Evolutionary conservation across 2,329 filamentous ascomycete genomes (phyloP), one percentile per base, ranked within the genome.

Genomic region (Cladosporium cucumerinum): DNA sequence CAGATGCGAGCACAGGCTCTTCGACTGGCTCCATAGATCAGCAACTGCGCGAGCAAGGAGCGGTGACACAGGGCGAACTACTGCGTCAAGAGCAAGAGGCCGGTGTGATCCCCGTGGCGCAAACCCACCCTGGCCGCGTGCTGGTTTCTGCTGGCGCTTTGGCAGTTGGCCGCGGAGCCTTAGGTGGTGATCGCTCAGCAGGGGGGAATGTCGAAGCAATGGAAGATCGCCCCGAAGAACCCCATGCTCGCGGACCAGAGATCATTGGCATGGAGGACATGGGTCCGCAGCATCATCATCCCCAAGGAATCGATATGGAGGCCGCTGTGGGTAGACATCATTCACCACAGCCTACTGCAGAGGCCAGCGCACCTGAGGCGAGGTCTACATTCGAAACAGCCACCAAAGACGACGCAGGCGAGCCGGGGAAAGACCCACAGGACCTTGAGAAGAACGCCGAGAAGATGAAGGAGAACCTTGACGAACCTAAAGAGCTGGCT

Each of bases 251-350:
- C 48, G 94, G 94, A 0, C 95, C 95, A 0, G 87, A 92, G 32
- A 85, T 92, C 70, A 90, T 98, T 59, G 94, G 93, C 5, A 87
- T 93, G 66, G 88, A 91, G 70, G 95, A 99, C 74, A 90, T 92
- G 69, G 95, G 95, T 0, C 88, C 91, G 11, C 93, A 83, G 91
- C 62, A 79, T 75, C 18, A 80, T 76, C 48, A 74, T 16, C 48
- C 71, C 1, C 71, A 68, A 1, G 61, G 66, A 54, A 69, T 81
- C 21, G 77, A 80, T 65, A 72, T 81, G 66, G 77, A 81, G 55
- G 77, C 77, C 55, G 78, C 79, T 7, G 73, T 79, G 12, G 79
- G 78, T 2, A 65, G 71, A 48, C 68, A 63, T 32, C 73, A 71
- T 52, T 72, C 70, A 26, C 73, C 72, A 25, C 68, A 69, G 23